A percentile compares a stretch with the other conserved stretches of the same genome.
Evolutionary conservation across 495 filamentous ascomycete species (phyloP).

Genomic region (Penicillium odoratum): DNA sequence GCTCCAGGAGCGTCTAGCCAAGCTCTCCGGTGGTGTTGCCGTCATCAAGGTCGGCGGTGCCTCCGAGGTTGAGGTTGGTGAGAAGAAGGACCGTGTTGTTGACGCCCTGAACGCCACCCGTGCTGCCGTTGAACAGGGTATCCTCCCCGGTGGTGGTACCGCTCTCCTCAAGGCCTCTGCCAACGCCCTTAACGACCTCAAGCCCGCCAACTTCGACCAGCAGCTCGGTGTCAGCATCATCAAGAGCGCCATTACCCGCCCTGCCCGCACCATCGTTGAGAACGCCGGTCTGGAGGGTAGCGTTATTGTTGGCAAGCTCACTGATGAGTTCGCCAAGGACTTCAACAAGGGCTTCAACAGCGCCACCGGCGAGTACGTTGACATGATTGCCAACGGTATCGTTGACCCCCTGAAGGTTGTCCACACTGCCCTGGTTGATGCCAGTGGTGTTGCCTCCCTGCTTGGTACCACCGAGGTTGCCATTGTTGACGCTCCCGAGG

Average conservation of each 20-base stretch:
- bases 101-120: constrained; percentile 98
- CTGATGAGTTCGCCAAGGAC: constrained; percentile 85
- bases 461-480: constrained; percentile 98
- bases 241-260: constrained; percentile 94
- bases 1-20: constrained; percentile 98
- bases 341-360: constrained; percentile 99
- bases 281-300: constrained; percentile 96
- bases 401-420: constrained; percentile 99
- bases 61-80: constrained; percentile 96
- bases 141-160: constrained; percentile 96
- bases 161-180: constrained; percentile 94
- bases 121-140: constrained; percentile 97
- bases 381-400: constrained; percentile 97
- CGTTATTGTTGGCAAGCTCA: constrained; percentile 96
- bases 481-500: constrained; percentile 92
- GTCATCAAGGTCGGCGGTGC: constrained; percentile 98
- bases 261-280: constrained; percentile 93
- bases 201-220: constrained; percentile 95
- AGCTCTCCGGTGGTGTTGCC: constrained; percentile 97
- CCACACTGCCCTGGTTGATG: constrained; percentile 90
- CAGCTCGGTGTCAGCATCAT: constrained; percentile 97
- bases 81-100: constrained; percentile 99
- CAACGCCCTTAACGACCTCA: constrained; percentile 79
- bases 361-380: constrained; percentile 93
- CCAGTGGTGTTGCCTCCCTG: constrained; percentile 92